These are phyloP conservation scores for Fusarium sp. DNA, from an alignment of 2,329 filamentous ascomycete genomes.

Conservation along the genomic window DNA sequence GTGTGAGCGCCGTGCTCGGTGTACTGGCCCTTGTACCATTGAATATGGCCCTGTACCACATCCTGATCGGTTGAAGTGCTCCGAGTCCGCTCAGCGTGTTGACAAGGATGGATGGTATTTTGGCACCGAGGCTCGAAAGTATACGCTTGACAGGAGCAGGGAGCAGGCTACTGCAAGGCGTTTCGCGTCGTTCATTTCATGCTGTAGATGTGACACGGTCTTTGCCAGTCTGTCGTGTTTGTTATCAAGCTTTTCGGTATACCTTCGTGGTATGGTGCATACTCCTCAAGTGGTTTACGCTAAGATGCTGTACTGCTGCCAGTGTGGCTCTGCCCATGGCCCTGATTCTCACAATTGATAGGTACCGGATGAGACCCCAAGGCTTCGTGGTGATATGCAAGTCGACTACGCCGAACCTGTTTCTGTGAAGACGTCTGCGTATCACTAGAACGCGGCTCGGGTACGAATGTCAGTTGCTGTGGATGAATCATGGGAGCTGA, in stretches of 20 bases:
- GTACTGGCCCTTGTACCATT: constrained; percentile 14
- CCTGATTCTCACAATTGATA: background rate
- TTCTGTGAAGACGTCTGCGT: background rate
- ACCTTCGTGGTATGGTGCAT: no score
- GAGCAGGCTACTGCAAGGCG: background rate
- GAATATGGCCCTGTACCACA: constrained; percentile 23
- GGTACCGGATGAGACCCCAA: constrained; percentile 14
- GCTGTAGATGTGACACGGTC: background rate
- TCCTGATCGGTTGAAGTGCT: constrained; percentile 1
- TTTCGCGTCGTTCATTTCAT: background rate
- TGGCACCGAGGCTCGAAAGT: constrained; percentile 2
- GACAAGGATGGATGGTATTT: background rate
- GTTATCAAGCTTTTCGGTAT: no score
- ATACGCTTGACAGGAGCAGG: background rate
- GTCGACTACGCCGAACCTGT: background rate
- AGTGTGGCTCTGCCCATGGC: background rate
- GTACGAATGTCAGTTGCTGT: background rate
- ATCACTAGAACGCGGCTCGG: background rate
- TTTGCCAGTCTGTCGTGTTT: background rate
- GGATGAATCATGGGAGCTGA: constrained; percentile 1
- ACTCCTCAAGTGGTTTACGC: no score
- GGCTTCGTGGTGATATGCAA: background rate
- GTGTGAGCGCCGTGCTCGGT: background rate
- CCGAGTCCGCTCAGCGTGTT: background rate
- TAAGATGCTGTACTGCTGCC: background rate